phyloP scores from a whole-genome alignment of 2,329 filamentous ascomycete genomes.

The Metarhizium guizhouense region DNA sequence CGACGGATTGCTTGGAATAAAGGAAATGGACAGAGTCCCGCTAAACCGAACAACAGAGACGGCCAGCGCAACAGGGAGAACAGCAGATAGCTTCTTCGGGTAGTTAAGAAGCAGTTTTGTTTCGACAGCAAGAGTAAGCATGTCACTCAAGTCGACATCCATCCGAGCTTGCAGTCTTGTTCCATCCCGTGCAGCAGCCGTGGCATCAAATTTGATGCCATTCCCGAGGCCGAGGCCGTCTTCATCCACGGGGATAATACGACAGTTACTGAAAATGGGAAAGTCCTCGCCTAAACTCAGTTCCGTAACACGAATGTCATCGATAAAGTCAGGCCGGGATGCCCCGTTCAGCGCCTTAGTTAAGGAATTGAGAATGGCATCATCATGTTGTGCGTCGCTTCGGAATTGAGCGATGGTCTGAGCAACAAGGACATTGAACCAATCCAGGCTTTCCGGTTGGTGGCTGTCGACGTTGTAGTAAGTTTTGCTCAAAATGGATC shows the following conservation, averaged over 20 bases:
- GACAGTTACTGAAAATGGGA: slow-evolving; percentile 96
- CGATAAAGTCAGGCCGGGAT: slow-evolving; percentile 80
- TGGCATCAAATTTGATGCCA: slow-evolving; percentile 42
- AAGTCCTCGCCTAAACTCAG: slow-evolving; percentile 94
- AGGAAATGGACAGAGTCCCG: slow-evolving; percentile 86
- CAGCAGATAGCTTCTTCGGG: slow-evolving; percentile 78
- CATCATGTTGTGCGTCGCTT: slow-evolving; percentile 84
- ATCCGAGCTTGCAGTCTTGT: slow-evolving; percentile 84
- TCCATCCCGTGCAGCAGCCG: slow-evolving; percentile 49
- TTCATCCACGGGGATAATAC: slow-evolving; percentile 84
- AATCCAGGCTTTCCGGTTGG: slow-evolving; percentile 92
- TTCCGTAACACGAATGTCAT: slow-evolving; percentile 89
- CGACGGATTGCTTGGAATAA: slow-evolving; percentile 67
- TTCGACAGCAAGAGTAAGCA: slow-evolving; percentile 89
- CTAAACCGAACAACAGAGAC: slow-evolving; percentile 92
- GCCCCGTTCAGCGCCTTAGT: slow-evolving; percentile 82
- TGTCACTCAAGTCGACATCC: slow-evolving; percentile 94
- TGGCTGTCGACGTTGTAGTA: slow-evolving; percentile 96
- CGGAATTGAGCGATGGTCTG: slow-evolving; percentile 95
- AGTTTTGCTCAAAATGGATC: slow-evolving; percentile 88
- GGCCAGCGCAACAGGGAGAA: slow-evolving; percentile 83
- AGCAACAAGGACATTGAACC: slow-evolving; percentile 96
- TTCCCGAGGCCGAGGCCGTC: slow-evolving; percentile 53
- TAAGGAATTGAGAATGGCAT: slow-evolving; percentile 77
- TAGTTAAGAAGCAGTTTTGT: slow-evolving; percentile 93